phyloP scores from a whole-genome alignment of 148 eudicot genomes.

The Rhododendron henanense region DNA sequence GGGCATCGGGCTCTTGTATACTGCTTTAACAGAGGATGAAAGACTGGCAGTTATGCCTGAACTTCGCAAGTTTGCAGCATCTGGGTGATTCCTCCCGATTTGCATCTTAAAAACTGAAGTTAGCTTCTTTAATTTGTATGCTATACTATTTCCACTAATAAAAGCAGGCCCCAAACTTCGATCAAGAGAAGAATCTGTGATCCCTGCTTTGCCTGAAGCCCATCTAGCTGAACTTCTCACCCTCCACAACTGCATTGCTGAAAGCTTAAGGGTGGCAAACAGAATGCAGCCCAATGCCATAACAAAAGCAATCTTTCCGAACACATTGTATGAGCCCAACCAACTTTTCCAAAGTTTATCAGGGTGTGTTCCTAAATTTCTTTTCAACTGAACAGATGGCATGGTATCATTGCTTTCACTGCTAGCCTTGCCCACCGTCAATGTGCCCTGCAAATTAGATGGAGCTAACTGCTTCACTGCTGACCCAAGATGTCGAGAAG shows the following conservation, averaged over 20 bases:
- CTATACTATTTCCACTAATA: conserved; percentile 23
- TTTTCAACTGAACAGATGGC: conserved; percentile 67
- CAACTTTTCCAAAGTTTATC: conserved; percentile 41
- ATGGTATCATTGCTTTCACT: conserved; percentile 30
- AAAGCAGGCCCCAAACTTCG: conserved; percentile 26
- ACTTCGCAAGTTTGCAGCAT: conserved; percentile 31
- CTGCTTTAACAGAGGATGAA: conserved; percentile 43
- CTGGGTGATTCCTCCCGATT: conserved; percentile 21
- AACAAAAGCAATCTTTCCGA: conserved; percentile 54
- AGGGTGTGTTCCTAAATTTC: conserved; percentile 58
- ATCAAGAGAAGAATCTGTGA: conserved; percentile 27
- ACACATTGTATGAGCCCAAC: conserved; percentile 36
- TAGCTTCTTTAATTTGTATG: conserved; percentile 34
- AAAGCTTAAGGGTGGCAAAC: conserved; percentile 48
- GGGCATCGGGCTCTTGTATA: conserved; percentile 52
- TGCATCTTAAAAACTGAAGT: conserved; percentile 31
- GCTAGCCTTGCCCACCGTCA: conserved; percentile 37
- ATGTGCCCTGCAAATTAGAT: conserved; percentile 53
- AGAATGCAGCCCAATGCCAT: conserved; percentile 62
- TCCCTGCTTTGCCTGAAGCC: conserved; percentile 26
- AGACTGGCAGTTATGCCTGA: conserved; percentile 43
- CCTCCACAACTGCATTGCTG: conserved; percentile 37
- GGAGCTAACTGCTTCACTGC: conserved; percentile 86
- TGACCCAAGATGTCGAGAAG: conserved; percentile 66
- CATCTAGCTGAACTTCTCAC: conserved; percentile 30